Evolutionary conservation across 352 stramenopile species (phyloP).

Genomic region (Thalassiosira oceanica): DNA sequence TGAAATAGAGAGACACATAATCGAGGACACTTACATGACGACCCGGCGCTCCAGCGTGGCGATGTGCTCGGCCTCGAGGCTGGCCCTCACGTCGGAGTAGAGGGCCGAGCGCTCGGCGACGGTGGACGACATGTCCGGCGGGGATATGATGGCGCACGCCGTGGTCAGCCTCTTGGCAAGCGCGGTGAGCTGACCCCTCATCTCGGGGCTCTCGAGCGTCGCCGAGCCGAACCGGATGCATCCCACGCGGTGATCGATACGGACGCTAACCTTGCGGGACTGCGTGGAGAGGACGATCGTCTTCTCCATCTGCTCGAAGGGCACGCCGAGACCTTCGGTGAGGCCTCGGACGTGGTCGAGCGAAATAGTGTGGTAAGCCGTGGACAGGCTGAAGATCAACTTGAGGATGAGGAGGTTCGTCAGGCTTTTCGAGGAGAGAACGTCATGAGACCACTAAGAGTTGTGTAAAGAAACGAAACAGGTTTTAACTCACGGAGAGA

Average conservation of each 20-base stretch:
- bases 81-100: conserved; percentile 82
- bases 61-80: conserved; percentile 83
- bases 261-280: conserved; percentile 71
- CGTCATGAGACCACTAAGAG: too few relatives aligned
- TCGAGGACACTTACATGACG: too few relatives aligned
- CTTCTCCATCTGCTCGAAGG: conserved; percentile 79
- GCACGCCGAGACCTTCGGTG: conserved; percentile 65
- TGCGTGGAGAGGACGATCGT: conserved; percentile 76
- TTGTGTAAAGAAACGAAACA: too few relatives aligned
- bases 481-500: too few relatives aligned
- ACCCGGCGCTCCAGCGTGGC: conserved; percentile 88
- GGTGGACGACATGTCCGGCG: conserved; percentile 68
- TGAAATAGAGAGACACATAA: too few relatives aligned
- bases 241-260: conserved; percentile 79
- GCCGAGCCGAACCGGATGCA: conserved; percentile 86
- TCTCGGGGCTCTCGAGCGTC: conserved; percentile 73
- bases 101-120: conserved; percentile 52
- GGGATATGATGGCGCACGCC: conserved; percentile 87
- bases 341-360: conserved; percentile 76
- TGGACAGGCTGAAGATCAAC: conserved; percentile 72
- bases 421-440: too few relatives aligned
- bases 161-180: conserved; percentile 76
- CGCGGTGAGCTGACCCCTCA: conserved; percentile 77
- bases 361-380: conserved; percentile 75
- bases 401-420: conserved; percentile 74